Evolutionary conservation across 139 green algal genomes (phyloP), one percentile per base, ranked within the genome.

Genomic region (Coelastrella sp.): DNA sequence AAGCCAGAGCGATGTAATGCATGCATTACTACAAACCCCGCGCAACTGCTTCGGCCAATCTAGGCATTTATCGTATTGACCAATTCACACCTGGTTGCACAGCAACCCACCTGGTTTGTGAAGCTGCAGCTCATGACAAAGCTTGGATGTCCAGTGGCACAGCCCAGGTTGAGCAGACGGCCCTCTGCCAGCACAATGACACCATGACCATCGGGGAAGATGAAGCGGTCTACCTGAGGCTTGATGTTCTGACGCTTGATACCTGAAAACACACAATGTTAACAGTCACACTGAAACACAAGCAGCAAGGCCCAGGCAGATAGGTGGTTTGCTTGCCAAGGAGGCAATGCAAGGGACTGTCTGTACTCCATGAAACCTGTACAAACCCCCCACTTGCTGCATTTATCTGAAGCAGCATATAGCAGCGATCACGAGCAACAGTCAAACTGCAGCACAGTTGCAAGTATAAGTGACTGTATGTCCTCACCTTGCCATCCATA

Each of bases 101-200:
- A 40, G 27, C 8, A 2, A 41, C 62, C 62, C n/a, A 96, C 92
- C 94, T 99, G 96, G 95, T 99, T 99, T 87, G 98, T 99, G 96
- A 99, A 99, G 40, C 97, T 99, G 95, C 98, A 99, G 27, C 95
- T 98, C 98, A 99, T 99, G 68, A 99, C 98, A 87, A 99, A 99
- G 32, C 92, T 97, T 78, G 98, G 98, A 93, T 99, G 98, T 85
- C 98, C 98, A 45, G 98, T 99, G 90, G 98, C 98, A 89, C 98
- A 99, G 84, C 98, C 98, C 92, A 99, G 91, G 97, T 99, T 99
- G 79, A 99, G 95, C 85, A 99, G 94, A 90, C 98, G 96, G 88
- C 98, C 98, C 94, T 99, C 97, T 53, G 98, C 98, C 89, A 99
- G 93, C 34, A 99, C 85, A 86, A 99, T 98, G 48, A 99, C 94